These are phyloP conservation scores for Flaveria sonorensis DNA, from an alignment of 129 eudicot species.

Conservation along the genomic window DNA sequence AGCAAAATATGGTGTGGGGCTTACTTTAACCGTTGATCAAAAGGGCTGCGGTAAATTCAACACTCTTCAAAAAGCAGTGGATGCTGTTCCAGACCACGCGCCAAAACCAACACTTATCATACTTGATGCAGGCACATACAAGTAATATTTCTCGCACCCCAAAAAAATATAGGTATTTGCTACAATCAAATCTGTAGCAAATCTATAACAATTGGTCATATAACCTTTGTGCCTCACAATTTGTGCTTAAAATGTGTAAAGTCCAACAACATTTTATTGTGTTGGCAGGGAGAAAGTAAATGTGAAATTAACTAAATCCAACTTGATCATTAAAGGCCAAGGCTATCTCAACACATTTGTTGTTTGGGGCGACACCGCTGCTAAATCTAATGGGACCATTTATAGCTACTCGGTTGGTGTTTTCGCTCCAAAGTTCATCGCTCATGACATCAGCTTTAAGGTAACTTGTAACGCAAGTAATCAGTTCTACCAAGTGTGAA, in stretches of 20 bases:
- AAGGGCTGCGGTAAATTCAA: conserved; percentile 76
- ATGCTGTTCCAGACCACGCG: conserved; percentile 59
- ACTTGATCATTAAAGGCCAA: conserved; percentile 74
- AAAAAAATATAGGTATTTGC: not conserved
- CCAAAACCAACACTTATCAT: conserved; percentile 56
- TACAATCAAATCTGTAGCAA: not conserved
- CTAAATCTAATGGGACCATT: conserved; percentile 63
- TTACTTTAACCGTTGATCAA: conserved; percentile 53
- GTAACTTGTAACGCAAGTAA: conserved; percentile 38
- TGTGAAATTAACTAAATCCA: conserved; percentile 53
- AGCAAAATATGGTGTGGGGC: conserved; percentile 49
- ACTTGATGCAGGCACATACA: conserved; percentile 72
- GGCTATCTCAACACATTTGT: conserved; percentile 63
- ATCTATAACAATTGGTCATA: not conserved
- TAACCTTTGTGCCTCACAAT: not conserved
- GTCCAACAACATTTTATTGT: conserved; percentile 13
- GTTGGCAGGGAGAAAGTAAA: conserved; percentile 75
- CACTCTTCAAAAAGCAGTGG: conserved; percentile 75
- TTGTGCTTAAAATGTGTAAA: not conserved
- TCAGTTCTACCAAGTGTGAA: not conserved
- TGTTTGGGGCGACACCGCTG: conserved; percentile 76
- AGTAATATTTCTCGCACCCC: conserved; percentile 26
- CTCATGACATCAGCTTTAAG: conserved; percentile 77
- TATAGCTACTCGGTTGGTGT: conserved; percentile 57
- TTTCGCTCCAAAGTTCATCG: conserved; percentile 55